Conservation (phyloP, 2,329 filamentous ascomycete species). For the Bipolaris gigantea region DNA sequence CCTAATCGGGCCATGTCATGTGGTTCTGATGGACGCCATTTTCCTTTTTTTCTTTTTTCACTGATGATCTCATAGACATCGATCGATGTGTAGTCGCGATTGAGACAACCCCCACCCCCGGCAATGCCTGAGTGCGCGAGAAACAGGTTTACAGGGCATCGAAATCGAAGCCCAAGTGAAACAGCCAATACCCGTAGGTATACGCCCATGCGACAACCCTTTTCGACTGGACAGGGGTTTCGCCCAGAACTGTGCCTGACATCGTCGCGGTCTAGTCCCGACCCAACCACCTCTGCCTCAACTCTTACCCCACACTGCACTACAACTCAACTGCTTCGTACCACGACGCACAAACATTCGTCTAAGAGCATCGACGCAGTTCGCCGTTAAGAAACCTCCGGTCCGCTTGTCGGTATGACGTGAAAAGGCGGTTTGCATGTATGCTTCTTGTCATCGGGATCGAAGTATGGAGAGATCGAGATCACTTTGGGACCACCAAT, state of each 20-base stretch:
- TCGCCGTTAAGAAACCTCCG: slow-evolving; percentile 1
- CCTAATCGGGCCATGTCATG: neutral
- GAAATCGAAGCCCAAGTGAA: neutral
- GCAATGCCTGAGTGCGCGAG: neutral
- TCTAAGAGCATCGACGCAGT: neutral
- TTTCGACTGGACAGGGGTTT: neutral
- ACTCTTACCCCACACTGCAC: neutral
- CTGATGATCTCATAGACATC: neutral
- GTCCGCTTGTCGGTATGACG: neutral
- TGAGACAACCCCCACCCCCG: neutral
- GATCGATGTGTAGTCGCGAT: neutral
- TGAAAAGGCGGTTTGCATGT: neutral
- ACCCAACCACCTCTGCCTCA: neutral
- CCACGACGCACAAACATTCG: neutral
- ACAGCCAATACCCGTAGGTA: neutral
- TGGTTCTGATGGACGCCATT: neutral
- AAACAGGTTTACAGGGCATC: neutral
- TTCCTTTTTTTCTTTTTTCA: neutral
- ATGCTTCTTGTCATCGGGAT: slow-evolving; percentile 1
- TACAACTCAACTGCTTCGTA: neutral
- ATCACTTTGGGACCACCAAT: neutral
- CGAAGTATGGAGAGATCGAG: neutral
- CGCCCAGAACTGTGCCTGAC: neutral
- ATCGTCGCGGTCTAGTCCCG: neutral
- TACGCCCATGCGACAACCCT: neutral